phyloP scores from a whole-genome alignment of 2,329 filamentous ascomycete genomes.

The Colletotrichum spaethianum region DNA sequence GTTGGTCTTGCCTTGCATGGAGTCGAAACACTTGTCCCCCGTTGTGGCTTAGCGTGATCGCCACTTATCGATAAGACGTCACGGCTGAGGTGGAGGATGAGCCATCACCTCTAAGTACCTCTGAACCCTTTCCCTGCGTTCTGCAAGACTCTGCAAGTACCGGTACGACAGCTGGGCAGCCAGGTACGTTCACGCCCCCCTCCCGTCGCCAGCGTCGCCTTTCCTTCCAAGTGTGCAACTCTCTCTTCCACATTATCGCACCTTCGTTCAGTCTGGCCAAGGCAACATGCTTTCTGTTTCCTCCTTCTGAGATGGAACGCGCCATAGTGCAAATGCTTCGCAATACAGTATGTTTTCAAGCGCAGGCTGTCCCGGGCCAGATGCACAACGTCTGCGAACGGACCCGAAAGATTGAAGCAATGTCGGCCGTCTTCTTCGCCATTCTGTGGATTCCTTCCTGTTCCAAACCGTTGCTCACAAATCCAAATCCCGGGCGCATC shows the following conservation, averaged over 20 bases:
- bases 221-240: not conserved
- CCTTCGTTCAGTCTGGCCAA: not conserved
- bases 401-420: not conserved
- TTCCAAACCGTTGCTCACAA: not conserved
- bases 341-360: not conserved
- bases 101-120: not conserved
- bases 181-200: not conserved
- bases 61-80: slow-evolving; percentile 36
- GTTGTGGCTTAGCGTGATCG: slow-evolving; percentile 21
- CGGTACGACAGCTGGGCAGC: not conserved
- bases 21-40: slow-evolving; percentile 29
- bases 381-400: not conserved
- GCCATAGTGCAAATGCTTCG: not conserved
- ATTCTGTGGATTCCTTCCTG: slow-evolving; percentile 1
- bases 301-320: not conserved
- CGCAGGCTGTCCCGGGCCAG: not conserved
- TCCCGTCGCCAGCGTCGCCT: not conserved
- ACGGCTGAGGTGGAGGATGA: not conserved
- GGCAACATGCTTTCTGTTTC: not conserved
- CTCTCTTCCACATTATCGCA: not conserved
- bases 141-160: not conserved
- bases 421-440: not conserved
- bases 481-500: not conserved
- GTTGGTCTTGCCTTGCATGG: slow-evolving; percentile 23
- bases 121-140: not conserved